phyloP scores from a whole-genome alignment of 139 green algal genomes.

The Trebouxia sp. region DNA sequence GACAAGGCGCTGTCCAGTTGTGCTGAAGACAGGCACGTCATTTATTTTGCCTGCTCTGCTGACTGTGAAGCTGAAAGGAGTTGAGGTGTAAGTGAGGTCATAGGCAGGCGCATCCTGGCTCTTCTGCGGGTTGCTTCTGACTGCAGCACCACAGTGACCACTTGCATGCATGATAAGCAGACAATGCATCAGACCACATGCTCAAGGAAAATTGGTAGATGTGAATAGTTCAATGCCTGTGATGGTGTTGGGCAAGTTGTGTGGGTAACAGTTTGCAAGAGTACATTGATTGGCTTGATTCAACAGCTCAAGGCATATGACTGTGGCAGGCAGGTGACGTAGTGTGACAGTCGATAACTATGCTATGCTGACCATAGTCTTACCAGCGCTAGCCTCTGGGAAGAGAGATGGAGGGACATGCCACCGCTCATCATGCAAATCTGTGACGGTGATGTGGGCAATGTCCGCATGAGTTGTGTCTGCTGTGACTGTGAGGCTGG shows the following conservation, averaged over 20 bases:
- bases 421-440: constrained; percentile 39
- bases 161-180: too few species aligned
- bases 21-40: constrained; percentile 36
- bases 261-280: not conserved
- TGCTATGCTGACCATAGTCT: not conserved
- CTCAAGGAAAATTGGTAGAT: too few species aligned
- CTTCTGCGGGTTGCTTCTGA: too few species aligned
- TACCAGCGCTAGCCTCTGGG: not conserved
- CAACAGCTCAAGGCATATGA: not conserved
- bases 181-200: too few species aligned
- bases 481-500: not conserved
- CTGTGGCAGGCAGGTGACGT: too few species aligned
- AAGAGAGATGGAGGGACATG: constrained; percentile 37
- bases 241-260: too few species aligned
- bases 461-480: constrained; percentile 5
- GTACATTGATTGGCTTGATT: not conserved
- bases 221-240: too few species aligned
- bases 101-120: not conserved
- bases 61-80: constrained; percentile 39
- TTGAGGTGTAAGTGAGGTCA: not conserved
- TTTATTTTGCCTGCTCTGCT: not conserved
- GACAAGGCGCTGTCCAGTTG: constrained; percentile 35
- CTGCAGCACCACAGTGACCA: too few species aligned
- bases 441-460: constrained; percentile 35
- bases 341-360: not conserved